These are phyloP conservation scores for Leccinum griseonigrum DNA, from an alignment of 1,284 basidiomycete genomes.

Conservation along the genomic window DNA sequence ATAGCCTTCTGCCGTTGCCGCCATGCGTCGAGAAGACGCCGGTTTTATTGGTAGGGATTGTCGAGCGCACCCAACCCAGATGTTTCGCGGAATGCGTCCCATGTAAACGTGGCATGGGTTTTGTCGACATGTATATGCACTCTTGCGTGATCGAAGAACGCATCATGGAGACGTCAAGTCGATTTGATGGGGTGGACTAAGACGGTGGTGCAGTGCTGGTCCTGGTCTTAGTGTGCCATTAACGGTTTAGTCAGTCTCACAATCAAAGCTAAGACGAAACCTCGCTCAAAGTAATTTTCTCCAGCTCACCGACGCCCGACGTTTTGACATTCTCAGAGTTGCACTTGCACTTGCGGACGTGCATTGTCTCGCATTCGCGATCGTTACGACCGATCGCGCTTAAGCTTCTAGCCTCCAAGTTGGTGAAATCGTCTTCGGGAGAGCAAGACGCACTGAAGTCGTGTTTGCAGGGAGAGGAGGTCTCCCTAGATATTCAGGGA, in stretches of 20 bases:
- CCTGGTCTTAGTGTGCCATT: constrained; percentile 55
- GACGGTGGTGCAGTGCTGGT: constrained; percentile 51
- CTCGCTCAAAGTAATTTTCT: background rate
- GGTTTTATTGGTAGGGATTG: constrained; percentile 46
- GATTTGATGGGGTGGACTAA: constrained; percentile 48
- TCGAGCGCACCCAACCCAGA: constrained; percentile 39
- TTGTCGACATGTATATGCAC: constrained; percentile 48
- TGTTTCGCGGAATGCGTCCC: constrained; percentile 34
- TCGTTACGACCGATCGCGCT: constrained; percentile 53
- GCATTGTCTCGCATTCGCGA: constrained; percentile 60
- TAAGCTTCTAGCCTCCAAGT: constrained; percentile 48
- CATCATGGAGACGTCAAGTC: constrained; percentile 41
- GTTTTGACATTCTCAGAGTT: constrained; percentile 41
- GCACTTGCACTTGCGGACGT: constrained; percentile 44
- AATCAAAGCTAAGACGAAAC: constrained; percentile 40
- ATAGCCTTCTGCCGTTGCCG: constrained; percentile 51
- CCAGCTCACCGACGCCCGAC: constrained; percentile 21
- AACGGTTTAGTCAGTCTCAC: constrained; percentile 50
- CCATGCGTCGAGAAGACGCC: constrained; percentile 46
- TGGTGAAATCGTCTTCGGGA: constrained; percentile 40
- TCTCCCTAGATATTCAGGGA: constrained; percentile 72
- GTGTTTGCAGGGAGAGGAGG: constrained; percentile 72
- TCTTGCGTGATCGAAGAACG: constrained; percentile 39
- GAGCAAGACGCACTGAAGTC: constrained; percentile 60
- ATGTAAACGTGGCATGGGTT: constrained; percentile 50